Base-by-base conservation (phyloP, 208 protist genomes). In the Trypanosoma caninum region DNA sequence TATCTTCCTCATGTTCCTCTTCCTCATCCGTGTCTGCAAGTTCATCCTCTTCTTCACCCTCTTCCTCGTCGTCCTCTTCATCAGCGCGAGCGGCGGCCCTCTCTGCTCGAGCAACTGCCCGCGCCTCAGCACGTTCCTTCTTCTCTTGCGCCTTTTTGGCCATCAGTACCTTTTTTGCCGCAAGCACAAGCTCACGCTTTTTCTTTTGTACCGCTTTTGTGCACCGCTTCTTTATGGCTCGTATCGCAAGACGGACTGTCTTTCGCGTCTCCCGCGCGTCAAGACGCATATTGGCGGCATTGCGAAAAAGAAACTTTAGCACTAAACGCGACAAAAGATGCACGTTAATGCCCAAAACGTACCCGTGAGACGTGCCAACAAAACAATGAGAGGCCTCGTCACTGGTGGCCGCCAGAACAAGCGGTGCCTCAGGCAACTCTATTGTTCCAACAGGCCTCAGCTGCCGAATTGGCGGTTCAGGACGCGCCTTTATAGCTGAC, bases 341-440 rank as follows among this genome's bases (percentile, higher is more conserved):
- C 14, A 64, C 65, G 50, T 87, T 74, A 8, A 91, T 60, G 53
- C 84, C 84, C 10, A 78, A 75, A 14, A 91, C 74, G 48, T 86
- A 73, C n/a, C 84, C 84, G 9, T 79, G 51, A 1, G 81, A 78
- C 11, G 78, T 42, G 27, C 84, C 84, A 22, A 91, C 59, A 46
- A 76, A 80, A 30, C 74, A 65, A 35, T 82, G 63, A 1, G 74
- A 42, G 2, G 73, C 20, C 9, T 69, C 69, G 9, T 72, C 61
- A 14, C 51, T 34, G 11, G 27, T 51, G 11, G 57, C 68, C 23
- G 59, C 55, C 18, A 74, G 59, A 4, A 72, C 52, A 35, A 78
- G 76, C 5, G 84, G 84, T 2, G 52, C 41, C 46, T 78, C 73
- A 31, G 77, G 80, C 40, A 91, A 72, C 59, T 80, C 84, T 27